phyloP scores from a whole-genome alignment of 345 rosid genomes.

The Corchorus olitorius region DNA sequence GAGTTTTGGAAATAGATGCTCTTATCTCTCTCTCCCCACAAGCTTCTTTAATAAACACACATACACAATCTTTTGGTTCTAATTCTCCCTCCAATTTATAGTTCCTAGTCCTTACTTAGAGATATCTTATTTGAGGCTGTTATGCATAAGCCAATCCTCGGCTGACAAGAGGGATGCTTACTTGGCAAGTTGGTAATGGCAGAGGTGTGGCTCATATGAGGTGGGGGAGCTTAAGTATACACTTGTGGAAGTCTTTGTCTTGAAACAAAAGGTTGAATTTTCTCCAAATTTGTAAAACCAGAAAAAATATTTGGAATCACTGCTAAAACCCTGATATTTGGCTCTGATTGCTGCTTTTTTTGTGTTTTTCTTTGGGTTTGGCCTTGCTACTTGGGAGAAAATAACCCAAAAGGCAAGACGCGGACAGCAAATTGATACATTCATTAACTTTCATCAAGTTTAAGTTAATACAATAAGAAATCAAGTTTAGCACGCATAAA shows the following conservation, averaged over 20 bases:
- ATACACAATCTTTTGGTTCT: background rate
- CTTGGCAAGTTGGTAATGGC: constrained; percentile 11
- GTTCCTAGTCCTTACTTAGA: constrained; percentile 2
- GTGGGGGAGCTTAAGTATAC: background rate
- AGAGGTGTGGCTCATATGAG: constrained; percentile 10
- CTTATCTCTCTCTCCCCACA: constrained; percentile 17
- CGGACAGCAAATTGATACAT: background rate
- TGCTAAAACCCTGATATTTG: background rate
- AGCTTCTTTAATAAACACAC: constrained; percentile 15
- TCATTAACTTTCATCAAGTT: background rate
- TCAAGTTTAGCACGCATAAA: background rate
- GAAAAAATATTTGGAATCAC: background rate
- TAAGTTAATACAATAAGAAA: background rate
- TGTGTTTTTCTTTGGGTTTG: constrained; percentile 13
- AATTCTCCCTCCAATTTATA: constrained; percentile 28
- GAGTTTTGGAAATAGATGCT: background rate
- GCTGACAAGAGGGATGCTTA: constrained; percentile 25
- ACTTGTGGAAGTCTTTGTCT: background rate
- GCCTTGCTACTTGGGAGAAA: background rate
- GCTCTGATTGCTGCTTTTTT: constrained; percentile 10
- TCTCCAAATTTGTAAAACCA: constrained; percentile 17
- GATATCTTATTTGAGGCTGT: constrained; percentile 40
- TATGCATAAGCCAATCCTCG: constrained; percentile 24
- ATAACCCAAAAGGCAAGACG: constrained; percentile 24
- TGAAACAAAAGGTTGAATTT: background rate